Base-by-base conservation (phyloP, 192 early-diverging fungal species). In the Backusella liffmaniae region DNA sequence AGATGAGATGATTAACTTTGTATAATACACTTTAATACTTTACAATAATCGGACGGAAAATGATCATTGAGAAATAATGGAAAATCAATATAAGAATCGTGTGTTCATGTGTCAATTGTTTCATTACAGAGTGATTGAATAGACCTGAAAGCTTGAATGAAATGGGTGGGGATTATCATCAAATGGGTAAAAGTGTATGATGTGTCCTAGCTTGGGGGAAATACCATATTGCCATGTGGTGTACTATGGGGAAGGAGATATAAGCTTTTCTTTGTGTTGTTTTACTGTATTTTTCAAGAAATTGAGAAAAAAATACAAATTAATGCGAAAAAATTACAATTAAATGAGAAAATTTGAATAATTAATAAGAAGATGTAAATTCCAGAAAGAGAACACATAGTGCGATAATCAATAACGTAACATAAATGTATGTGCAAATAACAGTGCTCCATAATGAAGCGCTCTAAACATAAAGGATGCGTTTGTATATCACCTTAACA, bases 101-200 rank as follows among this genome's bases (percentile, higher is more conserved):
- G 1, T 75, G 80, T 70, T 87, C 85, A 4, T 68, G 67, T 23
- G 72, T 73, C 74, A 88, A 72, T 62, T 84, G 68, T 59, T 73
- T 74, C 13, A 87, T 78, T 16, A 87, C 81, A 34, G 80, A 42
- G 5, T 77, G 35, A 71, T 89, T 83, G 56, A 87, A 30, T 9
- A 84, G 46, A 62, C 84, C 87, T 4, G 86, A 88, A 83, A 87
- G 83, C 23, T 83, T 76, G 59, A 78, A 87, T 13, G 86, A 84
- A 68, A 86, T 88, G 18, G 87, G 77, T 12, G 86, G 26, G 80
- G 81, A 49, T 6, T 9, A 56, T 56, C 6, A 56, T 86, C 77
- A 18, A 84, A 86, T 30, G 86, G 87, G 67, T 87, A 88, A 36
- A 88, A 56, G 0, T 78, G 81, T 35, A 86, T 74, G 21, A 53